These are phyloP conservation scores for Plasmodium inui DNA, from an alignment of 169 alveolate species.

Conservation along the genomic window DNA sequence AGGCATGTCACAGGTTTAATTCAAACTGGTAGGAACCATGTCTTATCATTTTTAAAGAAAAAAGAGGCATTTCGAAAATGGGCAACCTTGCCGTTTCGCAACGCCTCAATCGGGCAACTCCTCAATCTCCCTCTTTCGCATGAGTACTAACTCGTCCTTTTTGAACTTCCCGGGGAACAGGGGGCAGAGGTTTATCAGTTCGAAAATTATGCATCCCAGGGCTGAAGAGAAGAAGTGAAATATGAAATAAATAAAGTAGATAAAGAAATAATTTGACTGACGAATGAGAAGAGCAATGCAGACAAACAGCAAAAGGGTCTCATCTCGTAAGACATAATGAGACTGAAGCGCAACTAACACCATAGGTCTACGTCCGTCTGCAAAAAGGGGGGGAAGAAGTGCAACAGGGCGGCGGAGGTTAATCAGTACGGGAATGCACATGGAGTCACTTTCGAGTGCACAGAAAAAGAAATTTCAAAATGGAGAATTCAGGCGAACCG, in stretches of 20 bases:
- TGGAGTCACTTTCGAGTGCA: neutral
- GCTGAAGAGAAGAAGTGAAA: slow-evolving; percentile 6
- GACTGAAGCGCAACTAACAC: slow-evolving; percentile 41
- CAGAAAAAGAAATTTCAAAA: neutral
- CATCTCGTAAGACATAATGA: neutral
- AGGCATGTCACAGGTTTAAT: neutral
- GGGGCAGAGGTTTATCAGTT: slow-evolving; percentile 57
- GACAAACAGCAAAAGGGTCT: neutral
- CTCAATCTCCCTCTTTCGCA: neutral
- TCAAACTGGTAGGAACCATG: neutral
- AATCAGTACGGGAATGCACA: neutral
- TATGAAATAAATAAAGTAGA: neutral
- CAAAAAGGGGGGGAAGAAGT: neutral
- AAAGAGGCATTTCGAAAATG: neutral
- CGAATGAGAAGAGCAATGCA: neutral
- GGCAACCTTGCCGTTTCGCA: slow-evolving; percentile 25
- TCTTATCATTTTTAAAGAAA: neutral
- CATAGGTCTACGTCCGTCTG: slow-evolving; percentile 75
- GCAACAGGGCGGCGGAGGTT: neutral
- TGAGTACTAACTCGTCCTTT: slow-evolving; percentile 39
- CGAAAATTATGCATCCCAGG: slow-evolving; percentile 72
- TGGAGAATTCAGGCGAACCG: slow-evolving; percentile 50
- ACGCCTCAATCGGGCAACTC: neutral
- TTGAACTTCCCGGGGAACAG: slow-evolving; percentile 70
- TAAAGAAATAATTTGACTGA: neutral